Base-by-base conservation (phyloP, 2,329 filamentous ascomycete species). In the Fusarium anguioides region DNA sequence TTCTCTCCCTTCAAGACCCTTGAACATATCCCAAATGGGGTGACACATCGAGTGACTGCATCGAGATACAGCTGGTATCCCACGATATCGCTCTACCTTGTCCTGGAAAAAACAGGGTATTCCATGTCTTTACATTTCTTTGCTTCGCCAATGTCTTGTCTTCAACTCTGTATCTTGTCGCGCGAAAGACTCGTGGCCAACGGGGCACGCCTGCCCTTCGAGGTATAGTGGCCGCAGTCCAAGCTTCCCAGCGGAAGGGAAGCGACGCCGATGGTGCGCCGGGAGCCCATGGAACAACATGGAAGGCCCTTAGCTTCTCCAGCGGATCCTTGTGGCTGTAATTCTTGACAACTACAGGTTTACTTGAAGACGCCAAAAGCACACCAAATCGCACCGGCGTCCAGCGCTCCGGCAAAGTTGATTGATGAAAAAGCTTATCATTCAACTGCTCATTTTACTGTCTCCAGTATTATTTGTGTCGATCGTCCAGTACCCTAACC, bases 221-320 rank as follows among this genome's bases (percentile, higher is more conserved):
- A n/a, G 68, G 71, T 39, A 63, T 70, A 73, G 71, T 53, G 71
- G 57, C 71, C 68, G 63, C 48, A 45, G 42, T 58, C 60, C 56
- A 62, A 57, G 48, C 64, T 58, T 69, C 56, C 71, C 69, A 72
- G 61, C 57, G 42, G 69, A 68, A 68, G 60, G 69, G 70, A 71
- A 73, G 53, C 64, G 70, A 72, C 53, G 55, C 48, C 61, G 60
- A 54, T 57, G 45, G 57, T 52, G 46, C 35, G 59, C 57, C 65
- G 51, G 68, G 66, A 68, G 46, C 20, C 56, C 56, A 68, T 71
- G 46, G 67, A 70, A 72, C 39, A 63, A 48, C 57, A 68, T 72
- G 69, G 71, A 72, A 73, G 64, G 50, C 10, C 42, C 58, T 60
- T 69, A 69, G 56, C 50, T 58, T 60, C 48, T 21, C 15, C 20